Percentiles rank a stretch among this genome's conserved stretches.
These are phyloP conservation scores for Tripterygium wilfordii DNA, from an alignment of 177 flowering plant species.

Conservation along the genomic window DNA sequence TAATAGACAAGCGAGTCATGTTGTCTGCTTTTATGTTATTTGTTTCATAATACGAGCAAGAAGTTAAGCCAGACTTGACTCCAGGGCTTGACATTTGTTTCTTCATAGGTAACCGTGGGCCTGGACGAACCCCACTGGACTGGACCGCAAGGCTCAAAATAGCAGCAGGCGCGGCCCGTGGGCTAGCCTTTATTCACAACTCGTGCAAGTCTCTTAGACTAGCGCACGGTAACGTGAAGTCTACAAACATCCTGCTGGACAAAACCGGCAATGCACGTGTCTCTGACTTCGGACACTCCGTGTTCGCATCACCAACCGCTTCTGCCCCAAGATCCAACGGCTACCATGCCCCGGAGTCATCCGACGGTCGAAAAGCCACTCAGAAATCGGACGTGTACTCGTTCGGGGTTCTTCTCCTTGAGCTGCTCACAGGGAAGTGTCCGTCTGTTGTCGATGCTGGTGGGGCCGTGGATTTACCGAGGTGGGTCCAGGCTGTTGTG, in stretches of 20 bases:
- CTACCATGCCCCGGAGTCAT: slow-evolving; percentile 70
- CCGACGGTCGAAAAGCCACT: slow-evolving; percentile 39
- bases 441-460: slow-evolving; percentile 43
- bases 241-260: slow-evolving; percentile 70
- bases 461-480: slow-evolving; percentile 49
- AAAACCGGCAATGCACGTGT: slow-evolving; percentile 43
- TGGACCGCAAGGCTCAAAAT: slow-evolving; percentile 73
- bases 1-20: no score
- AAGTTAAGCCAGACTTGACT: no score
- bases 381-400: slow-evolving; percentile 68
- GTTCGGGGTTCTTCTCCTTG: slow-evolving; percentile 71
- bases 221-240: slow-evolving; percentile 70
- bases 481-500: slow-evolving; percentile 90
- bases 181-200: slow-evolving; percentile 59
- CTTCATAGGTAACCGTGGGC: slow-evolving; percentile 82
- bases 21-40: no score
- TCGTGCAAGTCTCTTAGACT: slow-evolving; percentile 40
- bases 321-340: slow-evolving; percentile 38
- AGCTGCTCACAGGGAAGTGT: slow-evolving; percentile 70
- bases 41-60: no score
- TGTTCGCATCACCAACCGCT: slow-evolving; percentile 28
- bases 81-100: no score
- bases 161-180: slow-evolving; percentile 71
- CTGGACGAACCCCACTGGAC: slow-evolving; percentile 75
- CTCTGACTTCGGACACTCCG: slow-evolving; percentile 56